Percentiles rank a stretch among this genome's conserved stretches.
These are phyloP conservation scores for Climacium dendroides DNA, from an alignment of 225 moss, liverwort and hornwort genomes.

Conservation along the genomic window DNA sequence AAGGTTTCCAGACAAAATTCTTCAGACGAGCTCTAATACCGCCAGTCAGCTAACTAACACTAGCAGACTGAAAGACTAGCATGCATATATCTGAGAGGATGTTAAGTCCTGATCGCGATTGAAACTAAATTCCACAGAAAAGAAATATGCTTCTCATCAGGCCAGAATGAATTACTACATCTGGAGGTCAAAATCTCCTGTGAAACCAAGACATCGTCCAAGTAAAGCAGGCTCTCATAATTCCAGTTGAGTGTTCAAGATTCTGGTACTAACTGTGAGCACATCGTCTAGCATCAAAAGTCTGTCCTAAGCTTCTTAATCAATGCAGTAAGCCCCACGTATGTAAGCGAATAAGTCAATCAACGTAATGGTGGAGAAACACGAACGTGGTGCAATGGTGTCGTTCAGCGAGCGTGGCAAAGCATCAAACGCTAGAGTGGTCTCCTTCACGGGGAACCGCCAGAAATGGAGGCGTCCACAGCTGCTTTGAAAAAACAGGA, in stretches of 20 bases:
- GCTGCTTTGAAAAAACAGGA: not conserved
- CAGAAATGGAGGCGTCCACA: not conserved
- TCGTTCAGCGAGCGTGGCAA: constrained; percentile 20
- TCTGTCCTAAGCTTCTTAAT: not conserved
- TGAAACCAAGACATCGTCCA: not conserved
- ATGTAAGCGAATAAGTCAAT: not conserved
- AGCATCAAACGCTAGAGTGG: constrained; percentile 23
- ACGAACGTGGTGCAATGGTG: constrained; percentile 23
- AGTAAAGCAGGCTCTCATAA: not conserved
- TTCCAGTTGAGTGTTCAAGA: not conserved
- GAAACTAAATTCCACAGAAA: not conserved
- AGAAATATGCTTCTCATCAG: not conserved
- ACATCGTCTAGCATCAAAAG: not conserved
- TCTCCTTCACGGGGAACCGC: constrained; percentile 13
- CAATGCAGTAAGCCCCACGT: not conserved
- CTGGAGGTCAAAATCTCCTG: not conserved
- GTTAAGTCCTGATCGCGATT: not conserved
- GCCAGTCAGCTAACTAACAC: not conserved
- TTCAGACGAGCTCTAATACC: not conserved
- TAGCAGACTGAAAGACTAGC: not conserved
- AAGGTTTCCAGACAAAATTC: not conserved
- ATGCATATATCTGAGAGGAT: not conserved
- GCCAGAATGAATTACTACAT: not conserved
- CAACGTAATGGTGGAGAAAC: not conserved
- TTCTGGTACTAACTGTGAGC: not conserved